Conservation (phyloP, 768 basidiomycete genomes). For the Neoboletus brunneissimus region DNA sequence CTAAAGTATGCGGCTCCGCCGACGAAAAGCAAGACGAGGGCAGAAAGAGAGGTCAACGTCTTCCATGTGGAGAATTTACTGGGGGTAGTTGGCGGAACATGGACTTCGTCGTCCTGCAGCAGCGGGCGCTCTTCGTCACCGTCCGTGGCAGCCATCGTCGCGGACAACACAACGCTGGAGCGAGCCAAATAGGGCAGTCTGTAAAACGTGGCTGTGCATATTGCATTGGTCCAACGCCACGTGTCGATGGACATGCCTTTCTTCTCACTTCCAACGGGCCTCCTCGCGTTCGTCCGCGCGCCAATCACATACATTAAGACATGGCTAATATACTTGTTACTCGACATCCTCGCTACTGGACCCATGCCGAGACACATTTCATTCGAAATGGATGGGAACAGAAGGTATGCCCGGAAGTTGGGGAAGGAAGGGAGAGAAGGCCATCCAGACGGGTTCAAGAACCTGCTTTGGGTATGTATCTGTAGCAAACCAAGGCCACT, state of each 20-base stretch:
- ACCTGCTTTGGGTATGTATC: slow-evolving; percentile 69
- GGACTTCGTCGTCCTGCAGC: slow-evolving; percentile 15
- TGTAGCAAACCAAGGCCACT: not conserved
- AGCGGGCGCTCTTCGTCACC: slow-evolving; percentile 30
- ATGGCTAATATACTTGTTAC: slow-evolving; percentile 42
- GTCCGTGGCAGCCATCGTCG: not conserved
- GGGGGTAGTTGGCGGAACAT: not conserved
- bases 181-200: not conserved
- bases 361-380: slow-evolving; percentile 89
- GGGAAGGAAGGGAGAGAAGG: slow-evolving; percentile 71
- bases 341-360: slow-evolving; percentile 71
- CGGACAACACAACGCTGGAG: not conserved
- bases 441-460: slow-evolving; percentile 80
- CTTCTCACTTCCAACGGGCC: not conserved
- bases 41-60: slow-evolving; percentile 8
- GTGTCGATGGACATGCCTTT: not conserved
- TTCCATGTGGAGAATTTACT: slow-evolving; percentile 3
- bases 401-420: slow-evolving; percentile 76
- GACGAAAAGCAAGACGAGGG: slow-evolving; percentile 14
- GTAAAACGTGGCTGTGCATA: slow-evolving; percentile 24
- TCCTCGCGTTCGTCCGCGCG: slow-evolving; percentile 11
- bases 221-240: not conserved
- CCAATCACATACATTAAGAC: slow-evolving; percentile 15
- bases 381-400: slow-evolving; percentile 97
- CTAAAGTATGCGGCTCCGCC: slow-evolving; percentile 13